phyloP scores from a whole-genome alignment of 768 basidiomycete species.

The Kwoniella bestiolae region DNA sequence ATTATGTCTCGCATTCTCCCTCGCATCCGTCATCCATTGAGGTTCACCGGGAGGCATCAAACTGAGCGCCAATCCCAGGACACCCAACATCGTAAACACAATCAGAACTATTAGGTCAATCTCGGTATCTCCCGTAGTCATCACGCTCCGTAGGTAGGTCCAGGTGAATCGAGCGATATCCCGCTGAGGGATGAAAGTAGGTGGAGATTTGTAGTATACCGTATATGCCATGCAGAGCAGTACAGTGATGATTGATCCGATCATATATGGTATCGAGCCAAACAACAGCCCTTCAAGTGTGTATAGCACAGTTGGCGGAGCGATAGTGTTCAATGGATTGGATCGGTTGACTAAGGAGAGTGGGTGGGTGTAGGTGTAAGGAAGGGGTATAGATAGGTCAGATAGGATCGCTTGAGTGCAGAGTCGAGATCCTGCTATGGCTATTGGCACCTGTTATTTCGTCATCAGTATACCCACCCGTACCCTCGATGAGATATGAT shows the following conservation, averaged over 20 bases:
- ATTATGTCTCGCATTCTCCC: conserved; percentile 1
- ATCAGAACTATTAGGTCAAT: conserved; percentile 13
- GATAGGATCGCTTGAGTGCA: conserved; percentile 56
- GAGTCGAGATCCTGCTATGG: conserved; percentile 58
- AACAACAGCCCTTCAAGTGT: conserved; percentile 11
- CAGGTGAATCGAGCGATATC: neutral
- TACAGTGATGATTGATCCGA: too few species aligned
- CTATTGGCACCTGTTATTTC: conserved; percentile 58
- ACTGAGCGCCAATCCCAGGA: neutral
- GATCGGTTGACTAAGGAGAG: neutral
- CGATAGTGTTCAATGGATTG: conserved; percentile 15
- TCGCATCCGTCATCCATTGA: conserved; percentile 11
- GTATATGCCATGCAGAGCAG: neutral
- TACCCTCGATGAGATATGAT: too few species aligned
- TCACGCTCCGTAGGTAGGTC: conserved; percentile 2
- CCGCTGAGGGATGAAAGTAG: neutral
- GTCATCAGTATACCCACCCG: too few species aligned
- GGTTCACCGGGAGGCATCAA: conserved; percentile 14
- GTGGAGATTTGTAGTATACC: neutral
- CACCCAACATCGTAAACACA: neutral
- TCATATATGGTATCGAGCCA: neutral
- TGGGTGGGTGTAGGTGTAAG: conserved; percentile 26
- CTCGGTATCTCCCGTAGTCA: conserved; percentile 18
- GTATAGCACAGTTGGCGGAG: conserved; percentile 14
- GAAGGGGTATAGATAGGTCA: conserved; percentile 46